Evolutionary conservation across 1,284 basidiomycete genomes (phyloP).

Genomic region (Fistulina hepatica): DNA sequence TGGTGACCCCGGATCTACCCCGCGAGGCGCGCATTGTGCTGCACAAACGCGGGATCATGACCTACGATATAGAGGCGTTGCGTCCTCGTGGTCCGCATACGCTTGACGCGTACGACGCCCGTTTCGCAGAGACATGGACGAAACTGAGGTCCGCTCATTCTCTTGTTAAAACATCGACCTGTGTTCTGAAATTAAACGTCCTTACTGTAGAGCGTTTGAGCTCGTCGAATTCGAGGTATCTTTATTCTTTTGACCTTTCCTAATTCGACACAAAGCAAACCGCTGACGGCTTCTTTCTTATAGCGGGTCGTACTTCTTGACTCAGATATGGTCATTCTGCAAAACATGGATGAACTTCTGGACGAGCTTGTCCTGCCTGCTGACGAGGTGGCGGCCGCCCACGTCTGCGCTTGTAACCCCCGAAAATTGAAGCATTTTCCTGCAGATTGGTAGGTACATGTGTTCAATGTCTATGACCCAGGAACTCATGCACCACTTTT

Average conservation of each 20-base stretch:
- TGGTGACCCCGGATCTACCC: slow-evolving; percentile 61
- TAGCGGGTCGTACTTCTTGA: slow-evolving; percentile 81
- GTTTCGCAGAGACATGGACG: slow-evolving; percentile 86
- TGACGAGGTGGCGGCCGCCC: slow-evolving; percentile 75
- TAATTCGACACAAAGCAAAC: slow-evolving; percentile 6
- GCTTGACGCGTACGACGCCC: slow-evolving; percentile 41
- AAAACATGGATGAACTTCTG: slow-evolving; percentile 90
- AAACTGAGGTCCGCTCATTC: slow-evolving; percentile 58
- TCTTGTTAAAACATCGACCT: slow-evolving; percentile 1
- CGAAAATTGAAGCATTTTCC: slow-evolving; percentile 79
- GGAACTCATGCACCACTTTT: background rate
- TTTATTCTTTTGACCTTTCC: background rate
- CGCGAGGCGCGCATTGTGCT: slow-evolving; percentile 46
- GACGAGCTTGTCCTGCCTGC: slow-evolving; percentile 49
- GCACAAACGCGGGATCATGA: slow-evolving; percentile 37
- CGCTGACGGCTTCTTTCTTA: background rate
- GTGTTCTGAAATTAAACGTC: background rate
- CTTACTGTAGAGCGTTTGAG: slow-evolving; percentile 53
- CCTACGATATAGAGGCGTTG: slow-evolving; percentile 52
- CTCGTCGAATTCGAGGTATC: slow-evolving; percentile 64
- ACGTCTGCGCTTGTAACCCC: slow-evolving; percentile 93
- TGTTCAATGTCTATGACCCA: background rate
- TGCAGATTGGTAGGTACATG: slow-evolving; percentile 61
- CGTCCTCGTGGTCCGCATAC: slow-evolving; percentile 43
- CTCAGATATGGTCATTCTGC: slow-evolving; percentile 82